A percentile compares a stretch with the other conserved stretches of the same genome.
These are phyloP conservation scores for Cercophora scortea DNA, from an alignment of 495 filamentous ascomycete species.

Conservation along the genomic window DNA sequence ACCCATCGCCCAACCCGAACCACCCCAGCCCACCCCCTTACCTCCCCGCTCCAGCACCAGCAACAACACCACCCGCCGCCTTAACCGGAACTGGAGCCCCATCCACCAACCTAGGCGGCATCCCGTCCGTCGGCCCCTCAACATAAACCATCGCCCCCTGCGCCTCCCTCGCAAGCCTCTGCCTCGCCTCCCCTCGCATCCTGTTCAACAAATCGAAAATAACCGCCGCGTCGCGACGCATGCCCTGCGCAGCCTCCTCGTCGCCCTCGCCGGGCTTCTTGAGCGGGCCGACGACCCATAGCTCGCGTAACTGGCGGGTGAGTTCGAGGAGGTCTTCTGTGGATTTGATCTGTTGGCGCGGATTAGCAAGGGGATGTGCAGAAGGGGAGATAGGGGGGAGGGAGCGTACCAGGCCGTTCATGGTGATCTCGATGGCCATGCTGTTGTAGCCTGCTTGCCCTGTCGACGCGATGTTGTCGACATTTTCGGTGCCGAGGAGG, in stretches of 20 bases:
- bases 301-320: constrained; percentile 32
- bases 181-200: constrained; percentile 4
- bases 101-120: neutral
- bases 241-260: constrained; percentile 17
- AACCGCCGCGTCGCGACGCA: constrained; percentile 12
- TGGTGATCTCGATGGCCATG: constrained; percentile 28
- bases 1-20: no score
- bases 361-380: neutral
- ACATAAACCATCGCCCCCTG: constrained; percentile 1
- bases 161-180: neutral
- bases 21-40: no score
- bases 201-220: constrained; percentile 7
- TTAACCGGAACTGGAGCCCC: no score
- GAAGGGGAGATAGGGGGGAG: neutral
- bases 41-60: no score
- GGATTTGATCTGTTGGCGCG: constrained; percentile 19
- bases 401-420: constrained; percentile 16
- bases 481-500: constrained; percentile 17
- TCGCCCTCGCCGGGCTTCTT: constrained; percentile 25
- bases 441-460: constrained; percentile 29
- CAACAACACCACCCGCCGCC: no score
- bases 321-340: constrained; percentile 29
- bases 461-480: constrained; percentile 18
- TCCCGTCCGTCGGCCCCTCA: constrained; percentile 1
- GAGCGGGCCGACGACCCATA: constrained; percentile 37